Conservation (phyloP, 768 basidiomycete species). For the Fistulinella prunicolor region DNA sequence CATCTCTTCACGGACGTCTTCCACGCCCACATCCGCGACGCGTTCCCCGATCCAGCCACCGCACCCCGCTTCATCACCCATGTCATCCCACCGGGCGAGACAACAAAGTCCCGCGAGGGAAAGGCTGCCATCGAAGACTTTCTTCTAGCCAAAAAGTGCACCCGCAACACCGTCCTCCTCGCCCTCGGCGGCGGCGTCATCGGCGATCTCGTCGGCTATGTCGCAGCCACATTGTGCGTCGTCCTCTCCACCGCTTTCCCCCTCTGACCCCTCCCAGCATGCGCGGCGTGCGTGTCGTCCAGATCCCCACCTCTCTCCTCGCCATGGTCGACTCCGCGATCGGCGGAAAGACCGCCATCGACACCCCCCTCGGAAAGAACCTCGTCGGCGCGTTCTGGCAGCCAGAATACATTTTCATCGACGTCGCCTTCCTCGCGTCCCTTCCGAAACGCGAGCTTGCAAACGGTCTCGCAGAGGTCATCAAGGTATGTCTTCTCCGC, state of each 20-base stretch:
- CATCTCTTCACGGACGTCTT: constrained; percentile 67
- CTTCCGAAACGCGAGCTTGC: constrained; percentile 90
- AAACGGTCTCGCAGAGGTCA: constrained; percentile 98
- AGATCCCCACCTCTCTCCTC: constrained; percentile 93
- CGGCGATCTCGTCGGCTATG: constrained; percentile 94
- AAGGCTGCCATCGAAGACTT: constrained; percentile 96
- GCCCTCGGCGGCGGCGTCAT: constrained; percentile 97
- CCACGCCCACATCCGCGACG: constrained; percentile 32
- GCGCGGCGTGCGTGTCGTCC: constrained; percentile 93
- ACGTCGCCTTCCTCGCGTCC: constrained; percentile 92
- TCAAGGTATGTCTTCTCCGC: constrained; percentile 63
- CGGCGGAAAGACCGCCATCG: constrained; percentile 99
- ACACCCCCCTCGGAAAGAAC: constrained; percentile 97
- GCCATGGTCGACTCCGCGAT: constrained; percentile 99
- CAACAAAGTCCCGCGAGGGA: constrained; percentile 84
- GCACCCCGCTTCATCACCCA: constrained; percentile 71
- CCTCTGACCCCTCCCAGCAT: constrained; percentile 55
- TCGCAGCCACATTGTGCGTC: constrained; percentile 92
- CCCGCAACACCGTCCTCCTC: constrained; percentile 88
- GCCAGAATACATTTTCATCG: constrained; percentile 96
- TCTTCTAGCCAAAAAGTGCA: constrained; percentile 82
- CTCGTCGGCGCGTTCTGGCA: constrained; percentile 99
- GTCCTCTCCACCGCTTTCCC: accelerated
- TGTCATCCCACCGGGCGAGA: constrained; percentile 88
- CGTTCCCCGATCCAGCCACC: constrained; percentile 19